Percentiles rank a stretch among this genome's conserved stretches.
phyloP scores from a whole-genome alignment of 345 rosid species.

The Camelina laxa region DNA sequence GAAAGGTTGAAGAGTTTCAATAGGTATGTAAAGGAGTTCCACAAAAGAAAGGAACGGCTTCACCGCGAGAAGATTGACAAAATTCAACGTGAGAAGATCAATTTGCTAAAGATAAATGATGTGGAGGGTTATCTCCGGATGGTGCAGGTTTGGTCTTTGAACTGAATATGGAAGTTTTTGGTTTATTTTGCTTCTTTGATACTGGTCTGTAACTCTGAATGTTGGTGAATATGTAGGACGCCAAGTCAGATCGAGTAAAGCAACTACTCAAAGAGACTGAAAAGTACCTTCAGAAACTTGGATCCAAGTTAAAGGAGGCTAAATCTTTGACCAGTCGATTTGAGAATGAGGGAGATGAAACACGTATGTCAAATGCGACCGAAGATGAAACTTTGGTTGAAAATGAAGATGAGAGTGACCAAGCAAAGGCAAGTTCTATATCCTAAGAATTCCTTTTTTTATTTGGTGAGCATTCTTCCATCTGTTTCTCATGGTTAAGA shows the following conservation, averaged over 20 bases:
- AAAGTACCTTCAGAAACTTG: constrained; percentile 91
- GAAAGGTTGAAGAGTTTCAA: constrained; percentile 91
- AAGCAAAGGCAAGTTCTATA: constrained; percentile 71
- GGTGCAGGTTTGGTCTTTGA: constrained; percentile 74
- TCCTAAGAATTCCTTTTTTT: neutral
- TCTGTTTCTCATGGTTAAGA: constrained; percentile 21
- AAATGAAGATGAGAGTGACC: constrained; percentile 88
- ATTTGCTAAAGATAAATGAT: constrained; percentile 89
- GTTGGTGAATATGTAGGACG: constrained; percentile 57
- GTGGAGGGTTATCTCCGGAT: constrained; percentile 96
- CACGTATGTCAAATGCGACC: constrained; percentile 42
- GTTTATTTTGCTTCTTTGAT: constrained; percentile 20
- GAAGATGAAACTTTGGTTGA: constrained; percentile 69
- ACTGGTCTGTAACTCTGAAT: neutral
- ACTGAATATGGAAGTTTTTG: constrained; percentile 18
- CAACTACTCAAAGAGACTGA: constrained; percentile 90
- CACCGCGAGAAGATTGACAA: constrained; percentile 94
- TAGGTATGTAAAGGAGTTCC: constrained; percentile 88
- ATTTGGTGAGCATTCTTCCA: neutral
- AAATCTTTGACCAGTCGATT: constrained; percentile 60
- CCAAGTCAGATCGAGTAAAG: constrained; percentile 91
- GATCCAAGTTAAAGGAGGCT: constrained; percentile 80
- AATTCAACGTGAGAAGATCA: constrained; percentile 95
- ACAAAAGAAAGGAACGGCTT: constrained; percentile 85
- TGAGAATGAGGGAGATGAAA: constrained; percentile 72